Base-by-base conservation (phyloP, 495 filamentous ascomycete species). In the Thermochaetoides thermophila region DNA sequence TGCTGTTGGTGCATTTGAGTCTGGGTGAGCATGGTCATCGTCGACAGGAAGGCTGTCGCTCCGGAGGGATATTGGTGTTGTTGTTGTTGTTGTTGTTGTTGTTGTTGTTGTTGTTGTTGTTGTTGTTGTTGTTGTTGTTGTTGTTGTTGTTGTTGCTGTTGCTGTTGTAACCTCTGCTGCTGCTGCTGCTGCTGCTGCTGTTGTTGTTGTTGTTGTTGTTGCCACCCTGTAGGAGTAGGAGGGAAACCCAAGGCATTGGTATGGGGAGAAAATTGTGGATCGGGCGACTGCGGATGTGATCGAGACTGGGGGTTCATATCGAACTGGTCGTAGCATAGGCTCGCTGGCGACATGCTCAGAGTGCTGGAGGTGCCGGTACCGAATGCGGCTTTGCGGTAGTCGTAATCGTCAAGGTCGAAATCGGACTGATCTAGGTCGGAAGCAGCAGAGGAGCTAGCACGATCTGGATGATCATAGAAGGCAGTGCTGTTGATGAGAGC, bases 381-480 rank as follows among this genome's bases (percentile, higher is more conserved):
- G 18, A 67, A 53, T 12, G 56, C 48, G n/a, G 41, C 45, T 29
- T 47, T 49, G 30, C 61, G 54, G 43, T 68, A 69, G 38, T 69
- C 64, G 35, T 57, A 48, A 39, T 67, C 68, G 36, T 66, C 63
- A 27, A 57, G 51, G 31, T 68, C 66, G 26, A 66, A 49, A 35
- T 64, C 61, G 11, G 64, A 68, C 33, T 66, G 61, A 40, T 68
- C 66, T 18, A 59, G 57, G 36, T 69, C 66, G 7, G 41, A 35
- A 0, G 35, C 22, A 4, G 35, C 15, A 7, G 60, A 63, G 19
- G 65, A 66, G 49, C 64, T 67, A 22, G 60, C 64, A 16, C 63
- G 58, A 24, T 6, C 21, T 24, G 21, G 21, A 24, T 6, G 21
- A 30, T 69, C 61, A 14, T 59, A 61, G 12, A 49, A 51, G 27